Percentiles rank a stretch among this genome's conserved stretches.
Conservation (phyloP, 2,329 filamentous ascomycete species). For the Xylaria sp. region DNA sequence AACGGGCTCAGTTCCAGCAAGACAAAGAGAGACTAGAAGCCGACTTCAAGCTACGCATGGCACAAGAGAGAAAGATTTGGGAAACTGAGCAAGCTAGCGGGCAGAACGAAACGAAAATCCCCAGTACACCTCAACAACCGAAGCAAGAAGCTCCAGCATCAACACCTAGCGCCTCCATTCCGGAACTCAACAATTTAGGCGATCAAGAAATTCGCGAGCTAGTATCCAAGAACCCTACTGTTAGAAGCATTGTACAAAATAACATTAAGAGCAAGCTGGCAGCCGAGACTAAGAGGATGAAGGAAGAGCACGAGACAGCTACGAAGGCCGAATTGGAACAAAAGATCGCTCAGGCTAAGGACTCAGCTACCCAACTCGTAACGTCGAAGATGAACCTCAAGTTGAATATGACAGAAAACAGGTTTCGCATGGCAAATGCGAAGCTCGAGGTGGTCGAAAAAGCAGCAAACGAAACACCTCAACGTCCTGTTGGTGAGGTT, state of each 20-base stretch:
- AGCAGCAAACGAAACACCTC: slow-evolving; percentile 85
- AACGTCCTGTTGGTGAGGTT: slow-evolving; percentile 85
- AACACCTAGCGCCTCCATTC: slow-evolving; percentile 48
- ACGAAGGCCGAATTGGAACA: slow-evolving; percentile 62
- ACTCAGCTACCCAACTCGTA: slow-evolving; percentile 76
- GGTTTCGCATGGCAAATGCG: slow-evolving; percentile 69
- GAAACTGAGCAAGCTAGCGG: slow-evolving; percentile 42
- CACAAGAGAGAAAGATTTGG: slow-evolving; percentile 49
- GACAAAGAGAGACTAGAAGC: slow-evolving; percentile 71
- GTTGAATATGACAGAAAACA: slow-evolving; percentile 82
- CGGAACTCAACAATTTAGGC: slow-evolving; percentile 60
- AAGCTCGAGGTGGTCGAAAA: slow-evolving; percentile 83
- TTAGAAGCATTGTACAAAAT: slow-evolving; percentile 67
- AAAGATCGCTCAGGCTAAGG: slow-evolving; percentile 64
- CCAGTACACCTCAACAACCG: slow-evolving; percentile 56
- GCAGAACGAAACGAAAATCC: slow-evolving; percentile 40
- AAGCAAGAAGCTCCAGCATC: slow-evolving; percentile 52
- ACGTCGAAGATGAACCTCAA: slow-evolving; percentile 79
- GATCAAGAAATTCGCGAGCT: slow-evolving; percentile 69
- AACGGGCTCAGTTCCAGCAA: slow-evolving; percentile 70
- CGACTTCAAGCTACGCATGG: slow-evolving; percentile 54
- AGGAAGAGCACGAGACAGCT: slow-evolving; percentile 62
- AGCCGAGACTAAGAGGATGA: slow-evolving; percentile 69
- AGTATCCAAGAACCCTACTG: slow-evolving; percentile 65
- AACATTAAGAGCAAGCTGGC: slow-evolving; percentile 79